Evolutionary conservation across 768 basidiomycete species (phyloP), one percentile per base, ranked within the genome.

Genomic region (Termitomyces sp.): DNA sequence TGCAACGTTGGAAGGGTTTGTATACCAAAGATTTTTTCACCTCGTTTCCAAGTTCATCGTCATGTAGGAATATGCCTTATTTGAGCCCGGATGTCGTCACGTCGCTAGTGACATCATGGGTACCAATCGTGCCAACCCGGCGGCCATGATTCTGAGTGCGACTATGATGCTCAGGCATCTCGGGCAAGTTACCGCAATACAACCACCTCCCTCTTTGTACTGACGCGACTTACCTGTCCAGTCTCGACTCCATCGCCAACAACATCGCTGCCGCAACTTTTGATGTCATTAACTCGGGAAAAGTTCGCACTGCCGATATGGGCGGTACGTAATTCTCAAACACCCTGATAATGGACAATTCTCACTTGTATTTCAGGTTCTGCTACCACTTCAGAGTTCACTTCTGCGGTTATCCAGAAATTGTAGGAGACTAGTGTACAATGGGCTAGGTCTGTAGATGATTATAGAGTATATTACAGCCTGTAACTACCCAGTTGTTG

Each of bases 131-230:
- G 94, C 94, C 60, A 99, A 99, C 78, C 97, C 97, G 14, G 89
- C 95, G 45, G 97, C 96, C 35, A 95, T 98, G 85, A 88, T 99
- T 69, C 85, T 98, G 58, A 94, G 91, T 61, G 90, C 96, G 34
- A 95, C 96, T 40, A 96, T 99, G 88, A 91, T 99, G 87, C 84
- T 99, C 61, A 82, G 96, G 64, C 94, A 97, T 71, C 85, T 98
- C 57, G 96, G 96, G 84, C 94, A 74, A 67, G 85, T 69, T 50
- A 55, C 59, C 5, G 35, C n/a, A 28, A 30, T 16, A 40, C 12
- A 27, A 3, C 1, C 16, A 28, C 23, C 12, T 28, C 25, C 47
- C 17, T 42, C 12, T 42, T 34, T 30, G 21, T 23, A 32, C 14
- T 55, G 30, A 50, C 50, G 55, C 51, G 63, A 17, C 17, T 3